Conservation (phyloP, 768 basidiomycete species). For the Crassisporium funariophilum region DNA sequence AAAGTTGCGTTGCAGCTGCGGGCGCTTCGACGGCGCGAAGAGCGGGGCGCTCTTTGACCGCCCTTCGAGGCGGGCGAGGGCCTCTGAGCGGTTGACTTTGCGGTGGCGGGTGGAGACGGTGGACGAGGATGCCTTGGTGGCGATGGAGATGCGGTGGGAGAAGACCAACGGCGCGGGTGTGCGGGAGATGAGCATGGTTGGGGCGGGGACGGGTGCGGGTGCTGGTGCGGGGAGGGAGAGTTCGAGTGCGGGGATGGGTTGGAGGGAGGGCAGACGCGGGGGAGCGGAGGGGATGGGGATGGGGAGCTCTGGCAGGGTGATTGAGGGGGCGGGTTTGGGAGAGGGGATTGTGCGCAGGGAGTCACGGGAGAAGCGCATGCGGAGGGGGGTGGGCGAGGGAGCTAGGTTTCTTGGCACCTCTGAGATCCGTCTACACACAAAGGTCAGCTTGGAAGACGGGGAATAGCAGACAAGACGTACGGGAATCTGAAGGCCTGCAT, state of each 20-base stretch:
- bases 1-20: conserved; percentile 44
- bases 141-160: conserved; percentile 7
- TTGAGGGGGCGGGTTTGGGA: conserved; percentile 60
- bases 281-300: conserved; percentile 19
- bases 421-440: conserved; percentile 26
- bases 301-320: conserved; percentile 45
- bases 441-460: conserved; percentile 1
- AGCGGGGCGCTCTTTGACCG: conserved; percentile 23
- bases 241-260: conserved; percentile 27
- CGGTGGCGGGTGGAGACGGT: conserved; percentile 51
- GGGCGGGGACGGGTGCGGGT: conserved; percentile 21
- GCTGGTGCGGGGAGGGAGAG: conserved; percentile 26
- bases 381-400: conserved; percentile 22
- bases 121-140: conserved; percentile 20
- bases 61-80: conserved; percentile 68
- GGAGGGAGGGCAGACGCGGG: conserved; percentile 35
- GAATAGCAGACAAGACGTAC: conserved; percentile 19
- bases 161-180: conserved; percentile 18
- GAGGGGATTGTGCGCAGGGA: conserved; percentile 55
- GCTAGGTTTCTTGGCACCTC: conserved; percentile 17
- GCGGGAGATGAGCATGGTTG: conserved; percentile 5
- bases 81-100: conserved; percentile 53
- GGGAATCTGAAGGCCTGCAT: conserved; percentile 25
- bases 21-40: conserved; percentile 18
- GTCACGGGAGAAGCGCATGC: conserved; percentile 34